Conservation (phyloP, 208 protist genomes). For the Leishmania tropica region DNA sequence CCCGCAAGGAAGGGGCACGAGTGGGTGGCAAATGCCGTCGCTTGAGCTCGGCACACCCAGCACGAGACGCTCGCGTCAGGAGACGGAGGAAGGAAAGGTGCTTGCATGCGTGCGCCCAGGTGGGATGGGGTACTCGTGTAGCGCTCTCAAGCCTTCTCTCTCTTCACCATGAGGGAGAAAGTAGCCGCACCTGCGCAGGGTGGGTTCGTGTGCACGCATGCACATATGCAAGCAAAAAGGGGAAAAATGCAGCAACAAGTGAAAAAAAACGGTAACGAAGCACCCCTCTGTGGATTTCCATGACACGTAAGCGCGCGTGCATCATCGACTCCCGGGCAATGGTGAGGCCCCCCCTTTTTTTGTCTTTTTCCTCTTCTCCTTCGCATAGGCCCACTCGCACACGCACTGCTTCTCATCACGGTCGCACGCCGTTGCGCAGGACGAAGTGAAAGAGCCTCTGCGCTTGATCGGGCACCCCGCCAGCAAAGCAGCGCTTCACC, state of each 20-base stretch:
- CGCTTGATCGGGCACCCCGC: constrained; percentile 53
- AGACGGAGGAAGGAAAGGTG: neutral
- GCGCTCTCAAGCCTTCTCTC: neutral
- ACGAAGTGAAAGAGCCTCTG: constrained; percentile 65
- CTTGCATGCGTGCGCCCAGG: neutral
- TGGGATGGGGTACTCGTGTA: neutral
- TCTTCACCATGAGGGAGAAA: neutral
- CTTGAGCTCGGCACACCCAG: neutral
- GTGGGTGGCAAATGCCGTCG: neutral
- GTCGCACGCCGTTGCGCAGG: constrained; percentile 34
- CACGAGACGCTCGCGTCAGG: neutral
- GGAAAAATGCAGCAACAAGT: neutral
- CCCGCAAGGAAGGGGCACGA: no score
- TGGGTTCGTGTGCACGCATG: neutral
- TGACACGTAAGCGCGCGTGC: neutral
- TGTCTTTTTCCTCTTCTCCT: neutral
- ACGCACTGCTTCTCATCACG: neutral
- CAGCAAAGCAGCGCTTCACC: constrained; percentile 68
- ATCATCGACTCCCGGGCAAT: neutral
- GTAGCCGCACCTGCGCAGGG: neutral
- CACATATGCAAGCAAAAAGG: neutral
- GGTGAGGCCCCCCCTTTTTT: no score
- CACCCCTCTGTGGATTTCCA: neutral
- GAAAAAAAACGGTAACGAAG: neutral
- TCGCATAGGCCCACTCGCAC: neutral